Percentiles rank a stretch among this genome's conserved stretches.
Conservation (phyloP, 1,284 basidiomycete species). For the Rhodotorula sp. region DNA sequence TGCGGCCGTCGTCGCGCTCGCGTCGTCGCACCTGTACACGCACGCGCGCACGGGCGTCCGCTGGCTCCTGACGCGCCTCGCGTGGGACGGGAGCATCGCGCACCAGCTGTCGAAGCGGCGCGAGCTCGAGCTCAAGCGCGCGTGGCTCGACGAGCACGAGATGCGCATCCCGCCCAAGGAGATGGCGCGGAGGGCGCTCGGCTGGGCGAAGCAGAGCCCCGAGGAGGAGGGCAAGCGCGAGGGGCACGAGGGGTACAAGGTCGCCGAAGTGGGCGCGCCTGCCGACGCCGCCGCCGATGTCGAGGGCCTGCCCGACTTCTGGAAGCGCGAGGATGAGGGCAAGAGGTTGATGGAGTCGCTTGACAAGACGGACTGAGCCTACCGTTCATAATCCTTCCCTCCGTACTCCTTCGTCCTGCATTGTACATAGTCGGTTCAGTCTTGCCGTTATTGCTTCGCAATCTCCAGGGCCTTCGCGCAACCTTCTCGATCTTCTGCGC, state of each 20-base stretch:
- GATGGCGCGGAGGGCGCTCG: constrained; percentile 17
- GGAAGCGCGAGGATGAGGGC: constrained; percentile 28
- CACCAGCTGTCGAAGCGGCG: constrained; percentile 60
- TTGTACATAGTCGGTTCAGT: too few species aligned
- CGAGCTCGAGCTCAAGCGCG: constrained; percentile 63
- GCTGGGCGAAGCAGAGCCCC: constrained; percentile 9
- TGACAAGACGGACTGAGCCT: constrained; percentile 26
- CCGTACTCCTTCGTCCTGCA: too few species aligned
- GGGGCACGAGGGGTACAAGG: constrained; percentile 8
- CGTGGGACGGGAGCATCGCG: constrained; percentile 73
- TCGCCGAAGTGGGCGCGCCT: constrained; percentile 6
- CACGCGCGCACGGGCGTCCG: constrained; percentile 55
- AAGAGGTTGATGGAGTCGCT: constrained; percentile 7
- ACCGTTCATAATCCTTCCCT: too few species aligned
- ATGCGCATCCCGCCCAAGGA: constrained; percentile 20
- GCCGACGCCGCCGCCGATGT: constrained; percentile 10
- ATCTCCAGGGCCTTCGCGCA: too few species aligned
- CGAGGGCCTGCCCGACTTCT: constrained; percentile 9
- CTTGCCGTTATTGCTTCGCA: too few species aligned
- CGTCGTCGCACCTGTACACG: constrained; percentile 77
- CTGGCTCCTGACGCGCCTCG: constrained; percentile 64
- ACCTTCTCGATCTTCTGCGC: too few species aligned
- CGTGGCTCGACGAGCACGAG: constrained; percentile 29
- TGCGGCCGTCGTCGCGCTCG: constrained; percentile 71
- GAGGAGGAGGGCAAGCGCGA: constrained; percentile 17